Percentiles rank a stretch among this genome's conserved stretches.
Conservation (phyloP, 1,139 yeast species). For the Zygotorulaspora mrakii region DNA sequence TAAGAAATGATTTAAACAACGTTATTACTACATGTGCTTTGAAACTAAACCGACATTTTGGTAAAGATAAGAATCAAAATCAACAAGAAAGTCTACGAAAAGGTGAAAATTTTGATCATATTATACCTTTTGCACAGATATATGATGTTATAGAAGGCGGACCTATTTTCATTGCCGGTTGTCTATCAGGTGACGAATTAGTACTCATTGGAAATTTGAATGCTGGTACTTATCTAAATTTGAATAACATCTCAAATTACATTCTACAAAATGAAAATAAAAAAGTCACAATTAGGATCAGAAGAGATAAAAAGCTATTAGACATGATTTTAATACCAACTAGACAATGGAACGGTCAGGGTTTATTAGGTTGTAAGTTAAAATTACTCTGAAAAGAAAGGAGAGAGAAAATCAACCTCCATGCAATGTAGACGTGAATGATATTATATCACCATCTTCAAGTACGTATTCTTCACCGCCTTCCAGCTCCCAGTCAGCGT, state of each 20-base stretch:
- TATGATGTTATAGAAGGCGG: conserved; percentile 46
- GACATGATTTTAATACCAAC: conserved; percentile 47
- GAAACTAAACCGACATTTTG: conserved; percentile 46
- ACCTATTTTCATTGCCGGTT: conserved; percentile 46
- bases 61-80: conserved; percentile 3
- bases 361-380: conserved; percentile 68
- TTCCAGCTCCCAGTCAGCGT: conserved; percentile 95
- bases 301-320: conserved; percentile 17
- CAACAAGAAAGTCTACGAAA: conserved; percentile 7
- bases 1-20: conserved; percentile 61
- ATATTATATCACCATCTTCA: conserved; percentile 70
- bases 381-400: conserved; percentile 21
- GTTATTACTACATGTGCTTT: conserved; percentile 49
- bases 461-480: conserved; percentile 79
- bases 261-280: conserved; percentile 22
- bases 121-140: conserved; percentile 57
- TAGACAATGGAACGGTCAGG: conserved; percentile 63
- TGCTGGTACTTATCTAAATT: conserved; percentile 49
- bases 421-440: conserved; percentile 90
- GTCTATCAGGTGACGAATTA: conserved; percentile 46
- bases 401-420: conserved; percentile 70
- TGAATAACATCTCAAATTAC: conserved; percentile 32
- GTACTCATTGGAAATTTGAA: conserved; percentile 51
- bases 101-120: conserved; percentile 12
- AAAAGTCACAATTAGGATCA: conserved; percentile 20